Evolutionary conservation across 2,329 filamentous ascomycete genomes (phyloP), one percentile per base, ranked within the genome.

Genomic region (Zymoseptoria ardabiliae): DNA sequence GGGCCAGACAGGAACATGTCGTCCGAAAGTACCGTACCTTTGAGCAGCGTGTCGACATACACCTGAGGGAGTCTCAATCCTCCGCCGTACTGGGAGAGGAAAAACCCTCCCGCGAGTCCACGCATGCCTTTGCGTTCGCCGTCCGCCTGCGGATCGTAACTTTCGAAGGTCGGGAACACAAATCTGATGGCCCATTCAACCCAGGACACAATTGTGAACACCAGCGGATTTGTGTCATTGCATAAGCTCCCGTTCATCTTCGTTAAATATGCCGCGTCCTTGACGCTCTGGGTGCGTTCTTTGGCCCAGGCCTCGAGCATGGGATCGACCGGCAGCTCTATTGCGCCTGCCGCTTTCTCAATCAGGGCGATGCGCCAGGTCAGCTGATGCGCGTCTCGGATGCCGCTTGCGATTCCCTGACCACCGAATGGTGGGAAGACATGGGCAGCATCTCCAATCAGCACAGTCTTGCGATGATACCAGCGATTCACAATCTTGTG

Each of bases 381-480:
- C 3, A 78, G 63, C 0, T 68, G 66, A 9, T 67, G 59, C 0
- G 74, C 74, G 57, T 77, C 75, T 20, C 75, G 70, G 55, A 77
- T 73, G 2, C 76, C 76, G 2, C 72, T 75, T 2, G 71, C 69
- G 41, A 77, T 77, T 2, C 76, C 75, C 62, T 77, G 75, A 1
- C 75, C 76, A 1, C 73, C 75, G 58, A 77, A 81, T 2, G 79
- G 79, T 4, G 79, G 80, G 59, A 81, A 81, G 25, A 58, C 80
- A 65, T 82, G 79, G 2, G 79, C 79, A 5, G 79, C 73, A 61
- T 82, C 79, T 17, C 80, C 79, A 50, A 75, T 76, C 0, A 82
- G 68, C 23, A 80, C 71, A 0, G 75, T 75, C 4, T 75, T 69
- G 8, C 70, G 71, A 11, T 72, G 63, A 20, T 73, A 72, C 80